Percentiles rank a stretch among this genome's conserved stretches.
phyloP scores from a whole-genome alignment of 805 yeast species.

The Starmerella ratchasimensis region DNA sequence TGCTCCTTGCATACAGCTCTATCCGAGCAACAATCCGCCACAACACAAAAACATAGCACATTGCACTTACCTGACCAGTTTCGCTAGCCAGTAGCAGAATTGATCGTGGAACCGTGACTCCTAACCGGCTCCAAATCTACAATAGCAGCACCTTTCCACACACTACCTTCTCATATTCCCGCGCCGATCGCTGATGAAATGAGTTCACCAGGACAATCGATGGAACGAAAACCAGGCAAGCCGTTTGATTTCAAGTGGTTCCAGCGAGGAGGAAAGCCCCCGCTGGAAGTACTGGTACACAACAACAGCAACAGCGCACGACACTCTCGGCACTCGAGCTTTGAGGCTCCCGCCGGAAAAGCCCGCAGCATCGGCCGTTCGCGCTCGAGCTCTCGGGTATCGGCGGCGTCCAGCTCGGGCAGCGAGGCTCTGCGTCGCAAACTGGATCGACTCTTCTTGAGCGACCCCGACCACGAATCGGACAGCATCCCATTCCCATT shows the following conservation, averaged over 20 bases:
- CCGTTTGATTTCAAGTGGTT: conserved; percentile 4
- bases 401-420: background rate
- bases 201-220: background rate
- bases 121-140: no score
- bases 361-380: background rate
- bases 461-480: no score
- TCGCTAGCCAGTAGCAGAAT: no score
- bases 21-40: no score
- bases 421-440: background rate
- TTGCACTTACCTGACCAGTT: no score
- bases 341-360: background rate
- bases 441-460: no score
- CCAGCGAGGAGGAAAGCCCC: conserved; percentile 1
- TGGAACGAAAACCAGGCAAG: background rate
- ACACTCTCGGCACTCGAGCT: background rate
- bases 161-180: no score
- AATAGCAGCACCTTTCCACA: no score
- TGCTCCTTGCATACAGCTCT: no score
- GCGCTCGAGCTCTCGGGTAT: background rate
- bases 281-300: background rate
- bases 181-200: conserved; percentile 1
- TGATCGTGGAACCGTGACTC: no score
- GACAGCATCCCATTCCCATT: no score
- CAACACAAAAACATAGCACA: no score
- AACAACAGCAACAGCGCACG: background rate